A percentile compares a stretch with the other conserved stretches of the same genome.
phyloP scores from a whole-genome alignment of 805 yeast species.

The Yamadazyma nakazawae region DNA sequence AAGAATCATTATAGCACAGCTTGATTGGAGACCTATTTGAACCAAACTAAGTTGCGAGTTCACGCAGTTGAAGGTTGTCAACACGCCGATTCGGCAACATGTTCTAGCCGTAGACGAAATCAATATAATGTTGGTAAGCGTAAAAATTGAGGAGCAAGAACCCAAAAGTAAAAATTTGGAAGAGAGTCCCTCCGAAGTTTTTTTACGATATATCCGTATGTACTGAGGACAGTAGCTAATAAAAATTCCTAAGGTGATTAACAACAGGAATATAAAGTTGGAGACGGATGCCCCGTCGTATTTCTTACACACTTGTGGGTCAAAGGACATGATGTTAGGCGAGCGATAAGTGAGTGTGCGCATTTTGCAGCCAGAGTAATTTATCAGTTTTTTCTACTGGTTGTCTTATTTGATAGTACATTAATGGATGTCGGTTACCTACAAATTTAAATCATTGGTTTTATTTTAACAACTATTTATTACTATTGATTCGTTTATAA shows the following conservation, averaged over 20 bases:
- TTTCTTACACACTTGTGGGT: conserved; percentile 31
- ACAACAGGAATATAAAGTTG: conserved; percentile 48
- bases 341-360: not conserved
- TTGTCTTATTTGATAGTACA: not conserved
- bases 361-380: not conserved
- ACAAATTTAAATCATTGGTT: no score
- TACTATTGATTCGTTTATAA: not conserved
- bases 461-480: no score
- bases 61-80: conserved; percentile 55
- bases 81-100: conserved; percentile 51
- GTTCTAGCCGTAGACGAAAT: conserved; percentile 57
- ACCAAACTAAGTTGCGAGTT: conserved; percentile 63
- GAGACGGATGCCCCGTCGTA: conserved; percentile 49
- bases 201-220: conserved; percentile 49
- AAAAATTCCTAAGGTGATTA: conserved; percentile 64
- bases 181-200: conserved; percentile 75
- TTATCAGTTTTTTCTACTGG: not conserved
- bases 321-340: conserved; percentile 5
- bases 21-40: conserved; percentile 63
- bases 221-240: conserved; percentile 77
- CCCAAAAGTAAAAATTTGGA: conserved; percentile 71
- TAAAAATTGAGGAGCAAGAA: conserved; percentile 62
- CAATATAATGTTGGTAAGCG: conserved; percentile 62
- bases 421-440: no score
- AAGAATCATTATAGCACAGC: conserved; percentile 56